Conservation (phyloP, 805 yeast genomes). For the Monosporozyma solicola region DNA sequence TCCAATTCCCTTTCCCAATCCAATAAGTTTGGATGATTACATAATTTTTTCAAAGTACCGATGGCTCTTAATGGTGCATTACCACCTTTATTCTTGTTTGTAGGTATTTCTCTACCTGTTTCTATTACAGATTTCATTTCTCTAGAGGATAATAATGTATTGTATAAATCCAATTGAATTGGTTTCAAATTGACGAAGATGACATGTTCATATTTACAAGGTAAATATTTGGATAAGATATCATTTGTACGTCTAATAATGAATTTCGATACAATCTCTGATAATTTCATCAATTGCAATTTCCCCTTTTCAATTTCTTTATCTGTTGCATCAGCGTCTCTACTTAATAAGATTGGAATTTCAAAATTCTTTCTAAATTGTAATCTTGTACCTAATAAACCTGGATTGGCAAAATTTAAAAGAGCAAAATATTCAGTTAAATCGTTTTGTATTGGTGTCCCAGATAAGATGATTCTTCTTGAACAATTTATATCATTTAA, state of each 20-base stretch:
- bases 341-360: constrained; percentile 64
- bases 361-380: constrained; percentile 86
- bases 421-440: constrained; percentile 87
- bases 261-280: constrained; percentile 72
- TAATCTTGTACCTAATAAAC: constrained; percentile 70
- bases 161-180: constrained; percentile 63
- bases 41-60: constrained; percentile 77
- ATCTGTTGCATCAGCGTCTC: constrained; percentile 87
- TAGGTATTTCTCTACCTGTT: constrained; percentile 2
- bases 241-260: constrained; percentile 95
- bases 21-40: constrained; percentile 88
- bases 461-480: constrained; percentile 85
- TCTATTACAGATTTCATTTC: constrained; percentile 52
- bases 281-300: constrained; percentile 55
- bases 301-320: constrained; percentile 65
- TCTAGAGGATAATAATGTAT: constrained; percentile 68
- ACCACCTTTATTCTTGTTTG: constrained; percentile 9
- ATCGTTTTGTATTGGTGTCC: constrained; percentile 96
- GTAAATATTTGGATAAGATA: constrained; percentile 84
- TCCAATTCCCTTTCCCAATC: constrained; percentile 58
- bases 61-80: constrained; percentile 81
- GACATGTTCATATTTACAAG: constrained; percentile 94
- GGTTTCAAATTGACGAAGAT: constrained; percentile 82
- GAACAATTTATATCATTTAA: constrained; percentile 75
- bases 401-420: constrained; percentile 89